A percentile compares a stretch with the other conserved stretches of the same genome.
These are phyloP conservation scores for Tricholoma sp. DNA, from an alignment of 768 basidiomycete species.

Conservation along the genomic window DNA sequence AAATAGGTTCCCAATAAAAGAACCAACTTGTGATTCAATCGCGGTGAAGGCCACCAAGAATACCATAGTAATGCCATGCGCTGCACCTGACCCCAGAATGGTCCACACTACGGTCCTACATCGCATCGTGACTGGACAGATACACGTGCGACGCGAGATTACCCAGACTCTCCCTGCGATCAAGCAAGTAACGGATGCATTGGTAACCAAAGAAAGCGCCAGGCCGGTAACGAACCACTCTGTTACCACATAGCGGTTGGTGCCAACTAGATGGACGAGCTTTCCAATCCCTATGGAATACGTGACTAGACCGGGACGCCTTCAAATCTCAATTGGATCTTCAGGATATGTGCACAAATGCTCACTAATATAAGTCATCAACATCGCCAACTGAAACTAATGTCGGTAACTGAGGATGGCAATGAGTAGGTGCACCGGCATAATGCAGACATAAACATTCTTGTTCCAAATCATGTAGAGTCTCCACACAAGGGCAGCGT, in stretches of 20 bases:
- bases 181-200: neutral
- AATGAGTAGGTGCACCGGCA: neutral
- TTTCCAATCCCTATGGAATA: neutral
- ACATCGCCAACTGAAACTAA: neutral
- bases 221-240: neutral
- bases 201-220: neutral
- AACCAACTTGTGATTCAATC: conserved; percentile 9
- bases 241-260: neutral
- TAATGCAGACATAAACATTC: conserved; percentile 3
- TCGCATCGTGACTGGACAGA: neutral
- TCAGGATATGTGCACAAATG: neutral
- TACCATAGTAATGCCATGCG: conserved; percentile 11
- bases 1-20: conserved; percentile 7
- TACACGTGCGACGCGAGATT: neutral
- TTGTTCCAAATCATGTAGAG: conserved; percentile 16
- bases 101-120: conserved; percentile 11
- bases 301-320: neutral
- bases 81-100: conserved; percentile 15
- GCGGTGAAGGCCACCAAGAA: conserved; percentile 11
- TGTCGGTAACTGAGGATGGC: neutral
- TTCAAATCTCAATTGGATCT: neutral
- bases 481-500: conserved; percentile 16
- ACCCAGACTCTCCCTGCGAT: conserved; percentile 8
- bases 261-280: neutral
- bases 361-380: conserved; percentile 2